phyloP scores from a whole-genome alignment of 495 filamentous ascomycete genomes.

The Acidiella bohemica region DNA sequence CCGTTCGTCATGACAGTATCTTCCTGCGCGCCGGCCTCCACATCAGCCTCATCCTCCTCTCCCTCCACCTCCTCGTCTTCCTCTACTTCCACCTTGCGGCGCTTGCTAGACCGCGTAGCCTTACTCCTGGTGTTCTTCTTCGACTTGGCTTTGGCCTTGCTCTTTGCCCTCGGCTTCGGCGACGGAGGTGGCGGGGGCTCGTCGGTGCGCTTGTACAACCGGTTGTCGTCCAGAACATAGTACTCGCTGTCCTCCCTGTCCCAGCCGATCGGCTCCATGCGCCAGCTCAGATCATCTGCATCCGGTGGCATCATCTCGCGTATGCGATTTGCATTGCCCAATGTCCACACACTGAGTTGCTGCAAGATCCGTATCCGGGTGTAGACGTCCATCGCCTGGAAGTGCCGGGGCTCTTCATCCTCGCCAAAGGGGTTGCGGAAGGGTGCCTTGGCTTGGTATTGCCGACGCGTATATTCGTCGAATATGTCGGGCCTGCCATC shows the following conservation, averaged over 20 bases:
- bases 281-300: conserved; percentile 59
- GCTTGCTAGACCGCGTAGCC: conserved; percentile 56
- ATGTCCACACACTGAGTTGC: conserved; percentile 80
- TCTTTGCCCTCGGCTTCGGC: conserved; percentile 47
- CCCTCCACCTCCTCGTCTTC: conserved; percentile 34
- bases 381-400: conserved; percentile 70
- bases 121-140: conserved; percentile 50
- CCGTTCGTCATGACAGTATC: conserved; percentile 12
- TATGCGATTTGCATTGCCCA: conserved; percentile 71
- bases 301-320: conserved; percentile 76
- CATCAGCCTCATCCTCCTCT: conserved; percentile 26
- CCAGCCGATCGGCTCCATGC: conserved; percentile 84
- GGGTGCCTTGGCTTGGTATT: conserved; percentile 74
- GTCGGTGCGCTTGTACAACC: conserved; percentile 75
- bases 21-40: conserved; percentile 3
- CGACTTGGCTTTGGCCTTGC: conserved; percentile 35
- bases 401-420: conserved; percentile 56
- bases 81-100: conserved; percentile 46
- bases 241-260: conserved; percentile 73
- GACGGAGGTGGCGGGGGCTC: conserved; percentile 39
- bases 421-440: conserved; percentile 73
- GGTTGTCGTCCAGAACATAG: conserved; percentile 86
- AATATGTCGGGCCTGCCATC: conserved; percentile 62
- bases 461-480: conserved; percentile 84
- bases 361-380: conserved; percentile 81